Evolutionary conservation across 805 yeast species (phyloP).

Genomic region (Cyberlindnera xishuangbannaensis): DNA sequence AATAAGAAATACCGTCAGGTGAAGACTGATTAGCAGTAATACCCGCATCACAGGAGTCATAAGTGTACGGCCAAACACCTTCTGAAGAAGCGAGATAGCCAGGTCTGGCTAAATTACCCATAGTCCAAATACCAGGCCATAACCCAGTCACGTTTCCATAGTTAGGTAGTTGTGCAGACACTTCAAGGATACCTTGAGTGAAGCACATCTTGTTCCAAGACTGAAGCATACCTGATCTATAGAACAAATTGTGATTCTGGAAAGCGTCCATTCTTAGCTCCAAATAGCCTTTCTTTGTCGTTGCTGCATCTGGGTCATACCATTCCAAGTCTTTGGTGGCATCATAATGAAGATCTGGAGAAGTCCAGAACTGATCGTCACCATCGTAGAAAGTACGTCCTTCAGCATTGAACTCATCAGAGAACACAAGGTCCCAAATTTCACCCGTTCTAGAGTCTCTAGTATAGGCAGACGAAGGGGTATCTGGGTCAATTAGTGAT

Average conservation of each 20-base stretch:
- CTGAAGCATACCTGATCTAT: conserved; percentile 89
- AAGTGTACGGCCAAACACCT: conserved; percentile 94
- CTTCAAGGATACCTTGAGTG: conserved; percentile 76
- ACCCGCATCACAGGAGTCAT: conserved; percentile 86
- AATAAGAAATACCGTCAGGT: conserved; percentile 78
- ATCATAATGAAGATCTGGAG: conserved; percentile 74
- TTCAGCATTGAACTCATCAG: conserved; percentile 86
- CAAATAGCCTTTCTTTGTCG: conserved; percentile 70
- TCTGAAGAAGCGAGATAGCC: conserved; percentile 85
- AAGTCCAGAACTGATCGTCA: conserved; percentile 90
- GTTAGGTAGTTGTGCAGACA: conserved; percentile 74
- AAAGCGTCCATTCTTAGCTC: conserved; percentile 73
- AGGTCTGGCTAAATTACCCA: conserved; percentile 91
- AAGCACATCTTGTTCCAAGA: conserved; percentile 90
- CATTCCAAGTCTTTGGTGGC: conserved; percentile 91
- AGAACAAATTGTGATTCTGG: conserved; percentile 69
- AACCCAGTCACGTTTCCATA: conserved; percentile 73
- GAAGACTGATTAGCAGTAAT: conserved; percentile 91
- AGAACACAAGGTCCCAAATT: conserved; percentile 71
- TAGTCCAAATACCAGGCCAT: conserved; percentile 96
- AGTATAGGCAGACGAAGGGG: conserved; percentile 45
- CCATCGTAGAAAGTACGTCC: conserved; percentile 89
- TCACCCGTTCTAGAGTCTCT: conserved; percentile 56
- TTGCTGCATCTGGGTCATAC: conserved; percentile 89
- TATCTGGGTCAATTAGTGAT: conserved; percentile 53